phyloP scores from a whole-genome alignment of 441 rosid genomes.

The Manihot esculenta region DNA sequence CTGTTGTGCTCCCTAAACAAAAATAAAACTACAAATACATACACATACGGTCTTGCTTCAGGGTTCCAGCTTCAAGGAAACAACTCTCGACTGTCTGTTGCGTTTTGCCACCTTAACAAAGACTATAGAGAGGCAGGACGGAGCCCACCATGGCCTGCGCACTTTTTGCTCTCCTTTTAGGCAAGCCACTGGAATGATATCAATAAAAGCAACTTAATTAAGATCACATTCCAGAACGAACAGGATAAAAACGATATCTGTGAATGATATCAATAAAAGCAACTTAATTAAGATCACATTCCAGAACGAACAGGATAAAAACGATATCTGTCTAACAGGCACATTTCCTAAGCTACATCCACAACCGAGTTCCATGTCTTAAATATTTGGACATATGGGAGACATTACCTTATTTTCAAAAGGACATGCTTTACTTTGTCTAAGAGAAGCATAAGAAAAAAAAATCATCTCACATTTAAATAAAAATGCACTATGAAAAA shows the following conservation, averaged over 20 bases:
- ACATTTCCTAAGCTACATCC: no score
- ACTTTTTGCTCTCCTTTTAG: conserved; percentile 97
- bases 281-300: conserved; percentile 1
- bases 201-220: conserved; percentile 12
- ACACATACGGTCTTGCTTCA: conserved; percentile 52
- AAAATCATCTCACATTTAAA: not conserved
- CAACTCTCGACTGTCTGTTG: conserved; percentile 93
- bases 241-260: no score
- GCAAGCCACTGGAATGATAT: conserved; percentile 72
- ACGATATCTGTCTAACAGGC: not conserved
- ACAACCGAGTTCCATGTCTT: not conserved
- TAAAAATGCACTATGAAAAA: not conserved
- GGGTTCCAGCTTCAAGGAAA: conserved; percentile 95
- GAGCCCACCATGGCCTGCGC: conserved; percentile 99
- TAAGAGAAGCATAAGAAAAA: no score
- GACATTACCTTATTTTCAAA: not conserved
- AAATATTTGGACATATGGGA: not conserved
- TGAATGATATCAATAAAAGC: conserved; percentile 20
- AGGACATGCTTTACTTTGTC: not conserved
- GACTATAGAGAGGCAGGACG: conserved; percentile 75
- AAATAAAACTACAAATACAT: conserved; percentile 52
- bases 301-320: not conserved
- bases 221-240: not conserved
- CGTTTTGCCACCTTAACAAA: conserved; percentile 86
- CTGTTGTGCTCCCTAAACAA: conserved; percentile 32